These are phyloP conservation scores for Aspergillus jensenii DNA, from an alignment of 2,329 filamentous ascomycete genomes.

Conservation along the genomic window DNA sequence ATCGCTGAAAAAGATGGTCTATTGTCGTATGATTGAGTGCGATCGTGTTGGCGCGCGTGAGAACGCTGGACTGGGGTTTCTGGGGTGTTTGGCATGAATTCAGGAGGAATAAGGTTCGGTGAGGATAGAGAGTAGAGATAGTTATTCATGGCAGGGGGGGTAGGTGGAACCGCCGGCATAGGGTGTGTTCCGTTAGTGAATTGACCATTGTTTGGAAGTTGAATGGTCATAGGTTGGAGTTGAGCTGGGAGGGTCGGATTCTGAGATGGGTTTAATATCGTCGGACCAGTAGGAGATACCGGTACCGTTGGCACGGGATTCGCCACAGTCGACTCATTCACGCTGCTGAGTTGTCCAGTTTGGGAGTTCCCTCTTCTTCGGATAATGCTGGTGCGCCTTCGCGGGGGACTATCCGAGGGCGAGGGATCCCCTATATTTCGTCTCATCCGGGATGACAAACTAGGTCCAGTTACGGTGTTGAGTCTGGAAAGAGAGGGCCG, in stretches of 20 bases:
- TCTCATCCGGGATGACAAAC: conserved; percentile 18
- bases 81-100: conserved; percentile 19
- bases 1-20: conserved; percentile 10
- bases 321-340: conserved; percentile 1
- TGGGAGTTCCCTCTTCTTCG: conserved; percentile 13
- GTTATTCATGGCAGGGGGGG: conserved; percentile 18
- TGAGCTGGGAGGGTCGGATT: not conserved
- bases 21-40: conserved; percentile 21
- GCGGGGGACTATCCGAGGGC: conserved; percentile 7
- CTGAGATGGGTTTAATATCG: not conserved
- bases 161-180: conserved; percentile 15
- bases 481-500: conserved; percentile 29
- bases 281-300: not conserved
- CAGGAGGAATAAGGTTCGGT: conserved; percentile 29
- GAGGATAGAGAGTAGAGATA: conserved; percentile 35
- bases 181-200: conserved; percentile 8
- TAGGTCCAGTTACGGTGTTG: conserved; percentile 25
- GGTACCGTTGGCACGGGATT: not conserved
- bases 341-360: not conserved
- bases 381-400: conserved; percentile 15
- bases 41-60: conserved; percentile 12
- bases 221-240: not conserved
- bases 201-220: not conserved
- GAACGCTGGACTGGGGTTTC: conserved; percentile 6
- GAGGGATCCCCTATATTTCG: conserved; percentile 20